Conservation (phyloP, 768 basidiomycete genomes). For the Strobilomyces confusus region DNA sequence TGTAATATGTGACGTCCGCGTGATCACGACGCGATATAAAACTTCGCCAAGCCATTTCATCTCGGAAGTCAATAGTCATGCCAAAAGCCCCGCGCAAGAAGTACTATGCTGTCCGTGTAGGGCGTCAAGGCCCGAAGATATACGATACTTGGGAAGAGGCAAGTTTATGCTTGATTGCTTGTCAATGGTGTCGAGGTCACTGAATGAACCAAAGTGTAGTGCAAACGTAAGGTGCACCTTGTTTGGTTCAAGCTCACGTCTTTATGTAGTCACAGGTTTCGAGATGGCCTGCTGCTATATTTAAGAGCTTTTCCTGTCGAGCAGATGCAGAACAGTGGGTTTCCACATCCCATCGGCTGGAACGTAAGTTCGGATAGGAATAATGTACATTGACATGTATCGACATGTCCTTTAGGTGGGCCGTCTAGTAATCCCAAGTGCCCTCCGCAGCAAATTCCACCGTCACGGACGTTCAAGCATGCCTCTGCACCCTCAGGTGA, state of each 20-base stretch:
- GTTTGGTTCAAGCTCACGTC: background rate
- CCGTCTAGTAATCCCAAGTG: background rate
- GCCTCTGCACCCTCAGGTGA: background rate
- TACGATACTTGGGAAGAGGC: conserved; percentile 63
- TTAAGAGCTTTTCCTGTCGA: conserved; percentile 48
- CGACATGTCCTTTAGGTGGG: conserved; percentile 7
- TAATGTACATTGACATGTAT: background rate
- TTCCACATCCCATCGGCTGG: conserved; percentile 1
- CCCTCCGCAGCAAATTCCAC: background rate
- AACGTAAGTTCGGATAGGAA: conserved; percentile 19
- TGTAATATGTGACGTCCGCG: background rate
- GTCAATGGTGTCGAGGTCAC: background rate
- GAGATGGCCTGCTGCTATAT: conserved; percentile 47
- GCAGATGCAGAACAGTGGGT: conserved; percentile 52
- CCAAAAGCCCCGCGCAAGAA: conserved; percentile 35
- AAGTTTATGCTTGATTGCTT: conserved; percentile 12
- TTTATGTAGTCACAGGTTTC: conserved; percentile 39
- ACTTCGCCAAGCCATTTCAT: background rate
- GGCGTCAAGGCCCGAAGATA: conserved; percentile 54
- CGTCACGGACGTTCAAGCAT: background rate
- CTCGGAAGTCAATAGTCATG: conserved; percentile 17
- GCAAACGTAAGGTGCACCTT: conserved; percentile 34
- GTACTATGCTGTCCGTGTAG: conserved; percentile 59
- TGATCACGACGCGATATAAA: background rate
- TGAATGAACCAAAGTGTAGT: conserved; percentile 37